phyloP scores from a whole-genome alignment of 257 asterid species.

The Solanum peruvianum region DNA sequence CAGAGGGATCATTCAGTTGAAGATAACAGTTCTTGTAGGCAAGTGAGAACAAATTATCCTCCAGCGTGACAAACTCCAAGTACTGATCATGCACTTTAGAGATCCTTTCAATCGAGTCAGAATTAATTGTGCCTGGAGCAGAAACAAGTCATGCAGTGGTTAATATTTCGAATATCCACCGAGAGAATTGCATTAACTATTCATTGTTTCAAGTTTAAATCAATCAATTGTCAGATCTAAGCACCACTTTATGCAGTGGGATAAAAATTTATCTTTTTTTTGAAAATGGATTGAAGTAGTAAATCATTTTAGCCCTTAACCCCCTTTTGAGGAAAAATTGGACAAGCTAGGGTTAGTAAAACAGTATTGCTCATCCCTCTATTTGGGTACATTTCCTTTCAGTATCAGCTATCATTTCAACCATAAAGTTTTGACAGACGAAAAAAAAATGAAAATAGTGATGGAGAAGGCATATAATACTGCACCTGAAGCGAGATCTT shows the following conservation, averaged over 20 bases:
- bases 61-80: constrained; percentile 83
- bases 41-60: constrained; percentile 78
- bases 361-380: background rate
- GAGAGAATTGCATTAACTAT: background rate
- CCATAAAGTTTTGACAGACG: background rate
- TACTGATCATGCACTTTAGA: constrained; percentile 96
- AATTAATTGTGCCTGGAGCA: constrained; percentile 44
- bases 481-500: constrained; percentile 84
- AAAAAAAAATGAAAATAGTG: background rate
- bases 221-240: background rate
- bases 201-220: too few relatives aligned
- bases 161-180: background rate
- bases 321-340: background rate
- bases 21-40: constrained; percentile 81
- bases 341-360: background rate
- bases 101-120: constrained; percentile 78
- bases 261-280: background rate
- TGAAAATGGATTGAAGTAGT: background rate
- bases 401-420: background rate
- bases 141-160: background rate
- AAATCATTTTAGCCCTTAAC: background rate
- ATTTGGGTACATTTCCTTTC: background rate
- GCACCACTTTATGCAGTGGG: background rate
- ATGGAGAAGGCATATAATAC: background rate
- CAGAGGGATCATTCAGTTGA: constrained; percentile 93